Evolutionary conservation across 345 rosid genomes (phyloP).

Genomic region (Euphorbia peplus): DNA sequence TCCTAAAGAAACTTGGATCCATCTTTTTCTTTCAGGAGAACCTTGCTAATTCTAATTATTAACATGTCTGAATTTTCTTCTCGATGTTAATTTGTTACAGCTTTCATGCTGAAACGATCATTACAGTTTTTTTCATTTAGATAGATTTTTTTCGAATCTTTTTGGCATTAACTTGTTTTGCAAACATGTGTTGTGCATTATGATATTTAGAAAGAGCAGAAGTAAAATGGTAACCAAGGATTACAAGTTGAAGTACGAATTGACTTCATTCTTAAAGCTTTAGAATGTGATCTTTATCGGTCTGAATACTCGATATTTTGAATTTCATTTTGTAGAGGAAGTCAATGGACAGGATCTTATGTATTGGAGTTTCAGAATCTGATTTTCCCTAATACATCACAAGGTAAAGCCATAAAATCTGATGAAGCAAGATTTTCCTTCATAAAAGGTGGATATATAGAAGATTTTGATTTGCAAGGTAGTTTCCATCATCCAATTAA

Average conservation of each 20-base stretch:
- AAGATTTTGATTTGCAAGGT: conserved; percentile 55
- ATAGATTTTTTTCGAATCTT: not conserved
- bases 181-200: no score
- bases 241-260: not conserved
- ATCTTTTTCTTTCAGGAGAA: not conserved
- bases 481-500: not conserved
- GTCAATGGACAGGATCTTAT: conserved; percentile 87
- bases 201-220: not conserved
- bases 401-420: conserved; percentile 34
- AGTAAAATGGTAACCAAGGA: not conserved
- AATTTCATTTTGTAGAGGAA: conserved; percentile 49
- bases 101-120: not conserved
- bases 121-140: not conserved
- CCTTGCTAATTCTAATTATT: not conserved
- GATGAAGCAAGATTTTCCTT: conserved; percentile 92
- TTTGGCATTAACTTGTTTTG: not conserved
- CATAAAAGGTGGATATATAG: conserved; percentile 74
- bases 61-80: not conserved
- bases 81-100: not conserved
- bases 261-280: not conserved
- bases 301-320: conserved; percentile 7
- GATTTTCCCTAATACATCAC: conserved; percentile 35
- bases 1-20: not conserved
- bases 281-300: not conserved
- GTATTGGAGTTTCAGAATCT: conserved; percentile 73